Conservation (phyloP, 345 rosid species). For the Citrus trifoliata region DNA sequence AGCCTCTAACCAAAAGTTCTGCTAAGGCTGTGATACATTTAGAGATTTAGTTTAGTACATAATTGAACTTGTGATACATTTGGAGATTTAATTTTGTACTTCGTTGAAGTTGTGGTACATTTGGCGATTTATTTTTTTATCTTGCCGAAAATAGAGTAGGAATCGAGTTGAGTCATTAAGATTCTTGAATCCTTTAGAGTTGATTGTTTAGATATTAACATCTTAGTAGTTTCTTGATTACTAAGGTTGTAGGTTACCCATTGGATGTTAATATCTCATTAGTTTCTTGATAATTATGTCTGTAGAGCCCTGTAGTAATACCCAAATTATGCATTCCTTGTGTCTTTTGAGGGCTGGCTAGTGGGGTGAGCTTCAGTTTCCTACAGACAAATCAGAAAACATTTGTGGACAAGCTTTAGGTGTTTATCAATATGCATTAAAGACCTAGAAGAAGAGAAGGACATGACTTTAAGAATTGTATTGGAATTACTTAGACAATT, state of each 20-base stretch:
- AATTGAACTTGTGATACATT: background rate
- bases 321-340: background rate
- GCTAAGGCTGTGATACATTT: background rate
- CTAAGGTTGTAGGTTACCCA: no score
- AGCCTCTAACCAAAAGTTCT: background rate
- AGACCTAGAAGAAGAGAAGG: background rate
- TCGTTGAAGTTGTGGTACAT: background rate
- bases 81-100: background rate
- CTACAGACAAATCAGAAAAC: background rate
- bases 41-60: background rate
- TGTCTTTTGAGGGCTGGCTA: background rate
- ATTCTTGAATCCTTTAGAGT: background rate
- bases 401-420: background rate
- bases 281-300: background rate
- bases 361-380: background rate
- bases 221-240: no score
- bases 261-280: no score
- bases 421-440: background rate
- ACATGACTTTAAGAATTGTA: background rate
- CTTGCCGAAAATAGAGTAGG: background rate
- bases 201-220: no score
- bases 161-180: background rate
- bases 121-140: no score
- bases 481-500: slow-evolving; percentile 9
- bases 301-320: background rate